Conservation (phyloP, 768 basidiomycete species). For the Rossbeevera mucosa region DNA sequence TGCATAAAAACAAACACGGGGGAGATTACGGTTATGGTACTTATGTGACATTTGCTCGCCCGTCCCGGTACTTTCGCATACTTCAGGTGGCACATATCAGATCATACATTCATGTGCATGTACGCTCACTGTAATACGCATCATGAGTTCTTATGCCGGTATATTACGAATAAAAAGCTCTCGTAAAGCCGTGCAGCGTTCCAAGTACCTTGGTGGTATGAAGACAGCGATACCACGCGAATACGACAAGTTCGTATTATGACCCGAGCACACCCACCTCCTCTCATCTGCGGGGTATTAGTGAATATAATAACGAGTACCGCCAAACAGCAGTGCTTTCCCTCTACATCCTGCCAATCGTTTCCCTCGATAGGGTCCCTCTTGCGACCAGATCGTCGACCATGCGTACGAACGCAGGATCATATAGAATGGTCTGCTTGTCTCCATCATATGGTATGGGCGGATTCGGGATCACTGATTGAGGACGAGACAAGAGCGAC, state of each 20-base stretch:
- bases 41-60: not conserved
- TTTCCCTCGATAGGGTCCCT: slow-evolving; percentile 14
- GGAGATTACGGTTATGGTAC: slow-evolving; percentile 3
- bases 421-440: slow-evolving; percentile 20
- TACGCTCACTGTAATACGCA: not conserved
- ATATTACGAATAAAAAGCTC: too few relatives aligned
- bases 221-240: not conserved
- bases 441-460: slow-evolving; percentile 7
- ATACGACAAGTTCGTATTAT: not conserved
- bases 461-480: slow-evolving; percentile 15
- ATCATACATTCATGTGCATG: slow-evolving; percentile 3
- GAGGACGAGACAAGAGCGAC: slow-evolving; percentile 22
- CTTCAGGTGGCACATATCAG: not conserved
- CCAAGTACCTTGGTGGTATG: too few relatives aligned
- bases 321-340: not conserved
- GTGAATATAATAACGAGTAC: not conserved
- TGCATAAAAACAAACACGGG: slow-evolving; percentile 38
- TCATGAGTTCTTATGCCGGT: not conserved
- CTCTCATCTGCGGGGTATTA: not conserved
- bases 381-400: slow-evolving; percentile 18
- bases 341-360: not conserved
- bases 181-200: too few relatives aligned
- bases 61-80: not conserved
- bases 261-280: not conserved
- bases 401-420: slow-evolving; percentile 19